A percentile compares a stretch with the other conserved stretches of the same genome.
Evolutionary conservation across 768 basidiomycete species (phyloP).

Genomic region (Mycena metata): DNA sequence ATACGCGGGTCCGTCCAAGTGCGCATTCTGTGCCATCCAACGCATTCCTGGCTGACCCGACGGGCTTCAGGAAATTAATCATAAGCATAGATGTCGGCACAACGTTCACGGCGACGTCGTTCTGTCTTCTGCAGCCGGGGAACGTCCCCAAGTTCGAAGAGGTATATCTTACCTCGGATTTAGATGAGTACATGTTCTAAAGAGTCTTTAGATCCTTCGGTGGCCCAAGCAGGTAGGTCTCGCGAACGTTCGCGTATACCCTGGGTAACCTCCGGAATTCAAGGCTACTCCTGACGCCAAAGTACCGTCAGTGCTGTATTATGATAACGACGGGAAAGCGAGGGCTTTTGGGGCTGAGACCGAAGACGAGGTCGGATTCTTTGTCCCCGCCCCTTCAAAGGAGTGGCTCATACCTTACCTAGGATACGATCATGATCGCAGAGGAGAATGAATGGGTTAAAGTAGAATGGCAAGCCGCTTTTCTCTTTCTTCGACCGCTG

Average conservation of each 20-base stretch:
- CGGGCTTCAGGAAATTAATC: conserved; percentile 26
- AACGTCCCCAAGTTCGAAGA: conserved; percentile 40
- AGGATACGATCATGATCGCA: conserved; percentile 32
- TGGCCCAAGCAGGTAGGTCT: conserved; percentile 37
- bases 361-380: conserved; percentile 31
- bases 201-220: conserved; percentile 28
- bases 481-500: not conserved
- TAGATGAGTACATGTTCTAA: not conserved
- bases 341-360: conserved; percentile 42
- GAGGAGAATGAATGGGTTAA: conserved; percentile 36
- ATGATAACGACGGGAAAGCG: conserved; percentile 32
- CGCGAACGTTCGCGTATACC: too few species aligned
- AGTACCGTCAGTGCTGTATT: conserved; percentile 42
- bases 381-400: not conserved
- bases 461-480: conserved; percentile 23
- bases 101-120: conserved; percentile 35
- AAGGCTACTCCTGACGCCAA: conserved; percentile 42
- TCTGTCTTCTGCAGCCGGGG: conserved; percentile 35
- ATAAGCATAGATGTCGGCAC: conserved; percentile 35
- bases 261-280: too few species aligned
- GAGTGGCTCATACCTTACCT: not conserved
- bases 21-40: not conserved
- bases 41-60: not conserved
- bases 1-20: conserved; percentile 24
- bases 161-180: conserved; percentile 12